Evolutionary conservation across 176 grass and related monocot species (phyloP), one percentile per base, ranked within the genome.

Genomic region (Thinopyrum elongatum): DNA sequence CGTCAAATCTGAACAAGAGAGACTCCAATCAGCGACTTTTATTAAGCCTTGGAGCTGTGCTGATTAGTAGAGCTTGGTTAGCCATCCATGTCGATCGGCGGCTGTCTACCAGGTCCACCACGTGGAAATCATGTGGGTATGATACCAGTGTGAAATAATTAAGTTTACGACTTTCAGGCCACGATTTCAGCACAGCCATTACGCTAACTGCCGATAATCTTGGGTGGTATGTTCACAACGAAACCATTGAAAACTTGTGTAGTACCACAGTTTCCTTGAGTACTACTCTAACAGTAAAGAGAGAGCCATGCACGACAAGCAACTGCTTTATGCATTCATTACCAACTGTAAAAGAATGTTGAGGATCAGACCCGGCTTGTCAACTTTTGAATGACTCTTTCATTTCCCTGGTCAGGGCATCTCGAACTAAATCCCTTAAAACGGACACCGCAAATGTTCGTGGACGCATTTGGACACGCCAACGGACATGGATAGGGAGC

Each of bases 1-100:
- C 39, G n/a, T 64, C 74, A 79, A 86, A 82, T 90, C 15, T 87
- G 80, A 83, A 87, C 84, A 83, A 66, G 33, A 4, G 39, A n/a
- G 39, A 7, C 67, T 70, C 36, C 71, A 31, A 44, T 33, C 49
- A 7, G 8, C 9, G 76, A 21, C 7, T 33, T 46, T 8, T 7
- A 53, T 53, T 29, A 49, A 49, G 11, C 21, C 21, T 17, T 12
- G 13, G 23, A 14, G 14, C 62, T 47, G 41, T 49, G 3, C 53
- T 26, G 34, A 34, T 59, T 14, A 81, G 6, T 31, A 61, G 23
- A 9, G 10, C 19, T 49, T 21, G 33, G 72, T 64, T 62, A 22
- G 60, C 28, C 44, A 46, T 83, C 80, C 22, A 22, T 47, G 77
- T 86, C 79, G 51, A 25, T 75, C 23, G 58, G 31, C 59, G 41